Evolutionary conservation across 306 rosid species (phyloP).

Genomic region (Cicer pinnatifidum): DNA sequence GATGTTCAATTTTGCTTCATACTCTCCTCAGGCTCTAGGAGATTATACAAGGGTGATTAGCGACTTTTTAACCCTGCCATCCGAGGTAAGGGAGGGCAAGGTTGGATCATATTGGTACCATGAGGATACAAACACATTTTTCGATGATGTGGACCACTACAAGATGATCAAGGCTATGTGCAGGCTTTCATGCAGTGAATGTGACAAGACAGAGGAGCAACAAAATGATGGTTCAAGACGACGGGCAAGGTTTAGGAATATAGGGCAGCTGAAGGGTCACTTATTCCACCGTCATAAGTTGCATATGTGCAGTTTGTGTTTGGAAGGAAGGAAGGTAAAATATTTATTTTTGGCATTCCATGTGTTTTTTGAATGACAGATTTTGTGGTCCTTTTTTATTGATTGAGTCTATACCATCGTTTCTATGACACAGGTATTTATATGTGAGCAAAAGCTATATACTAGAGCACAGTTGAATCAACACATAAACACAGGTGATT

Average conservation of each 20-base stretch:
- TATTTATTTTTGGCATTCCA: conserved; percentile 1
- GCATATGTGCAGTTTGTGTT: conserved; percentile 83
- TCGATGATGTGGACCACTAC: conserved; percentile 80
- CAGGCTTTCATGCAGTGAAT: conserved; percentile 77
- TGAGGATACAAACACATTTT: conserved; percentile 71
- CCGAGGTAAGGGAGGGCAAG: conserved; percentile 64
- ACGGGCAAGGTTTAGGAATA: conserved; percentile 67
- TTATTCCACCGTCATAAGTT: conserved; percentile 78
- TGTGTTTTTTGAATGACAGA: conserved; percentile 27
- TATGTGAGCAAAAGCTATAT: conserved; percentile 95
- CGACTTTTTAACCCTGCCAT: conserved; percentile 63
- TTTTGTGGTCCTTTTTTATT: conserved; percentile 14
- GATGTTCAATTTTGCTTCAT: conserved; percentile 23
- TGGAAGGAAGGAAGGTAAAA: conserved; percentile 93
- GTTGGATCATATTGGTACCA: conserved; percentile 76
- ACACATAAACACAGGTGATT: conserved; percentile 81
- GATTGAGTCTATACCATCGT: conserved; percentile 26
- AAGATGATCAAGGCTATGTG: conserved; percentile 82
- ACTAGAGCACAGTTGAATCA: conserved; percentile 78
- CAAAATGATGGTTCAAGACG: conserved; percentile 64
- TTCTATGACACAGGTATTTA: conserved; percentile 65
- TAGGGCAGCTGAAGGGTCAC: conserved; percentile 91
- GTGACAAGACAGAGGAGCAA: conserved; percentile 88
- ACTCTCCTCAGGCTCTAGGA: conserved; percentile 70
- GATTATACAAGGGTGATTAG: conserved; percentile 72